phyloP scores from a whole-genome alignment of 1,139 yeast species.

The Saccharomycopsis hybrid region DNA sequence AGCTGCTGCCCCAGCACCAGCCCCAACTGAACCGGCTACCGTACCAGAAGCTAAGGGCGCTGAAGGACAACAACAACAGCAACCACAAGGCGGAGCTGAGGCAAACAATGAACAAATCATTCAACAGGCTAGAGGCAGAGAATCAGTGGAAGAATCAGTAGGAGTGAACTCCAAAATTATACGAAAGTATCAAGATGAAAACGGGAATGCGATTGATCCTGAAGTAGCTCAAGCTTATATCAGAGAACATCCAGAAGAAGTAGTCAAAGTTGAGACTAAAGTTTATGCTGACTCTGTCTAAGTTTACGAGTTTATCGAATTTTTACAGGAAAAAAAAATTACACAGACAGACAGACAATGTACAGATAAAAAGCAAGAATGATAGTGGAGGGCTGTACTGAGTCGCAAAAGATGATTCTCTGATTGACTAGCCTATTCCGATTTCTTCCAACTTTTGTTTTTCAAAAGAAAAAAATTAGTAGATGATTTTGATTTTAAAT shows the following conservation, averaged over 20 bases:
- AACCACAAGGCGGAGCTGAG: constrained; percentile 17
- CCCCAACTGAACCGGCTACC: constrained; percentile 13
- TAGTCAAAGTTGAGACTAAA: constrained; percentile 20
- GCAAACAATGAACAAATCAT: constrained; percentile 26
- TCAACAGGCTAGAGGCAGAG: constrained; percentile 19
- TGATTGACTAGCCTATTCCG: too few species aligned
- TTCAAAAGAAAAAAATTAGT: too few species aligned
- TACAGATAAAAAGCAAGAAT: too few species aligned
- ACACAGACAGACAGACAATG: too few species aligned
- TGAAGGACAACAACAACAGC: constrained; percentile 13
- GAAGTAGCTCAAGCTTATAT: constrained; percentile 25
- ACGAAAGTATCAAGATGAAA: constrained; percentile 28
- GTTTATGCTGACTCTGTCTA: constrained; percentile 1
- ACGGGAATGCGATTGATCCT: constrained; percentile 29
- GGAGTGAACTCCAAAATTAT: constrained; percentile 19
- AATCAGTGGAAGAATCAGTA: not conserved
- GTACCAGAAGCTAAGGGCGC: too few species aligned
- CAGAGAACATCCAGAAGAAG: constrained; percentile 20
- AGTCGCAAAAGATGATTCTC: too few species aligned
- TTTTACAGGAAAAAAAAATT: too few species aligned
- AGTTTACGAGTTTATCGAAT: too few species aligned
- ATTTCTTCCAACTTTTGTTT: too few species aligned
- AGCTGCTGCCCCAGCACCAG: constrained; percentile 7
- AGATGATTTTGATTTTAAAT: too few species aligned
- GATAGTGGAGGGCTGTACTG: too few species aligned